Conservation (phyloP, 1,284 basidiomycete species). For the Trichosporon sp. region DNA sequence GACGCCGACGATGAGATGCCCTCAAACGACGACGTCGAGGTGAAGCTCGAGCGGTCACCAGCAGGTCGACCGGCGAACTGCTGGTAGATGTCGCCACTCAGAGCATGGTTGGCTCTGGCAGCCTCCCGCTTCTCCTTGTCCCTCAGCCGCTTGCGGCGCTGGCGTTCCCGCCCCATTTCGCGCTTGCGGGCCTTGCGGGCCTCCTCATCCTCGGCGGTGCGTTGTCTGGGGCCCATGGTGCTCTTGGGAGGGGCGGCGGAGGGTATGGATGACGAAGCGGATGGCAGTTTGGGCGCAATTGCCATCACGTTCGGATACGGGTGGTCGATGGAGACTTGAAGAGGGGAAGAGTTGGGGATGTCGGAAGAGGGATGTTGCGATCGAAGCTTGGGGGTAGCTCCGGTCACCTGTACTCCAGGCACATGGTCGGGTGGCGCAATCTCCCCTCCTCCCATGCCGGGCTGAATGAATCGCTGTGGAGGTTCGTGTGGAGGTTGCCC, state of each 20-base stretch:
- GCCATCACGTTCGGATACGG: constrained; percentile 1
- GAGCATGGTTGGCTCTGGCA: not conserved
- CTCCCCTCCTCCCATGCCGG: not conserved
- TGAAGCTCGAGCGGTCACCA: constrained; percentile 5
- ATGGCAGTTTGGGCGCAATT: not conserved
- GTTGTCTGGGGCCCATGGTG: constrained; percentile 3
- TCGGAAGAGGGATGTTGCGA: constrained; percentile 5
- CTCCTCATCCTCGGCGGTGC: constrained; percentile 15
- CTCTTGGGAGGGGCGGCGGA: constrained; percentile 4
- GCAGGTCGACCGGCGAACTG: constrained; percentile 6
- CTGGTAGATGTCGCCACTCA: constrained; percentile 5
- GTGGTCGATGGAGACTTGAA: not conserved
- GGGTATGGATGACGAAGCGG: not conserved
- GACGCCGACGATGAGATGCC: constrained; percentile 15
- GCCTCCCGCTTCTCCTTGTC: constrained; percentile 23
- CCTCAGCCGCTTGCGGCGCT: constrained; percentile 20
- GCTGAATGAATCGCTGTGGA: not conserved
- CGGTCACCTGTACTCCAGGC: constrained; percentile 21
- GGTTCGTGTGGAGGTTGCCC: constrained; percentile 2
- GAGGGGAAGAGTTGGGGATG: not conserved
- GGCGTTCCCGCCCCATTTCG: constrained; percentile 21
- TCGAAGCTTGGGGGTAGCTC: constrained; percentile 27
- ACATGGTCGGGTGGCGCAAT: not conserved
- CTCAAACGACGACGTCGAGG: constrained; percentile 13
- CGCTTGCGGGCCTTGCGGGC: constrained; percentile 20